Base-by-base conservation (phyloP, 768 basidiomycete species). In the Mycena haematopus region DNA sequence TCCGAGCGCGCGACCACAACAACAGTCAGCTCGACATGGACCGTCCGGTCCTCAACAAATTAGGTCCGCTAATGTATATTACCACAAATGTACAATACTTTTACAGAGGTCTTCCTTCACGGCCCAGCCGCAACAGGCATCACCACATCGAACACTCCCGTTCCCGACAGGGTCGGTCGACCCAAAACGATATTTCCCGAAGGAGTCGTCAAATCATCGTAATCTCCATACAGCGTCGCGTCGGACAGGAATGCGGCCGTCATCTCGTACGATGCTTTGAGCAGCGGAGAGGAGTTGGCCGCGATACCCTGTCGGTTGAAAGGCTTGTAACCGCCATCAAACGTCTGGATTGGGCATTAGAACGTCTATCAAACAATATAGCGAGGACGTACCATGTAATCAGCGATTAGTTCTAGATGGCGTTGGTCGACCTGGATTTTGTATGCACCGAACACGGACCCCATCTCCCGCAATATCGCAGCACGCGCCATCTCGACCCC, bases 231-330 rank as follows among this genome's bases (percentile, higher is more conserved):
- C 50, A 99, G 79, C 0, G 95, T 93, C 21, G 97, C 96, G 61
- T 99, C 94, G 5, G 96, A 92, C 68, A 99, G 76, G 82, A 99
- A 97, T 1, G 89, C 82, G 1, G 90, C 92, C 0, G 96, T 99
- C 5, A 96, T 98, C 77, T 99, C 97, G 77, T 93, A 99, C 10
- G 95, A 97, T 1, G 97, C 97, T 75, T 99, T 99, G 57, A 99
- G 86, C 42, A 99, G 83, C 9, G 96, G 95, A n/a, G 96, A 98
- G 25, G 95, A 88, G 75, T 93, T 95, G 47, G 90, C 86, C 24
- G 93, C 90, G 60, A 99, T 91, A 56, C 97, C 97, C 66, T 91
- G 93, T 47, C 97, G 90, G 76, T 98, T 99, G 80, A 99, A 99
- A 2, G 97, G 95, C 77, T 93, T 96, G 82, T 96, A 99, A 29